Evolutionary conservation across 768 basidiomycete species (phyloP).

Genomic region (Phlebiopsis flavidoalba): DNA sequence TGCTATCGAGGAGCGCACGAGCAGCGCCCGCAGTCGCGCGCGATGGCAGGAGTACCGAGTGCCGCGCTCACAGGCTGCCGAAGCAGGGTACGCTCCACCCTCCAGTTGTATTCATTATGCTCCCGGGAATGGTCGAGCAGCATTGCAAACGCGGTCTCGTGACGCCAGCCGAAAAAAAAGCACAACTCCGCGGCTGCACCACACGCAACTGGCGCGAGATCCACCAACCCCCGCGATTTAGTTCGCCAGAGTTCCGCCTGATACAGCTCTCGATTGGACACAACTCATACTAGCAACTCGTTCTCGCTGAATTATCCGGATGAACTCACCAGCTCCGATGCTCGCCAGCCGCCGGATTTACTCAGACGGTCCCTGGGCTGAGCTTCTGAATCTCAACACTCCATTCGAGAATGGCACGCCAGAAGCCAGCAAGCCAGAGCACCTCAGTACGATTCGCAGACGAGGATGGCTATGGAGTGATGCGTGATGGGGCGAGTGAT

Average conservation of each 20-base stretch:
- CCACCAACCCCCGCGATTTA: no score
- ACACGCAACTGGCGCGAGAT: background rate
- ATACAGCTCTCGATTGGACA: no score
- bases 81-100: background rate
- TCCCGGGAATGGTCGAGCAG: no score
- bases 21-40: background rate
- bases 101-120: no score
- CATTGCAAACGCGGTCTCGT: no score
- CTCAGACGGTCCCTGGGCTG: background rate
- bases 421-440: background rate
- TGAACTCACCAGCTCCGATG: background rate
- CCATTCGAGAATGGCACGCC: background rate
- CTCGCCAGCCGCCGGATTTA: background rate
- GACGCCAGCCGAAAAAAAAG: no score
- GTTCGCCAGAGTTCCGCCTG: no score
- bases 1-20: slow-evolving; percentile 15
- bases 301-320: background rate
- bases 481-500: background rate
- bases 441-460: background rate
- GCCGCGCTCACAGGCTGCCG: no score
- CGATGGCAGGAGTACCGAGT: background rate
- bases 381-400: background rate
- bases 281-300: background rate
- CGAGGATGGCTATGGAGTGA: background rate
- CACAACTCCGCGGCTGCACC: no score